phyloP scores from a whole-genome alignment of 441 rosid species.

The Aquilaria agallochum region DNA sequence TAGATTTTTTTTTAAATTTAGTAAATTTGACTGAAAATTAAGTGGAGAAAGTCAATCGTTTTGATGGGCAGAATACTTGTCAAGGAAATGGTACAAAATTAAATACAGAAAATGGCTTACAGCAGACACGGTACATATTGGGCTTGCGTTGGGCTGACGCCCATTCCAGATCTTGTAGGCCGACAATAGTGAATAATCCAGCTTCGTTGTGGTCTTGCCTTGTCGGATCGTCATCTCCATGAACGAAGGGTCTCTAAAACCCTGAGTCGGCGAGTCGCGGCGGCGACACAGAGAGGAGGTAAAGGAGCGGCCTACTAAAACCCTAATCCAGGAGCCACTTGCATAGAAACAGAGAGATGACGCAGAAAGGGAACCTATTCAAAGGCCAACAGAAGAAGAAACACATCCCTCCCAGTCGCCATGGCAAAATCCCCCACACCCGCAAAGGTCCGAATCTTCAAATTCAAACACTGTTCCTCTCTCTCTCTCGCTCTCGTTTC shows the following conservation, averaged over 20 bases:
- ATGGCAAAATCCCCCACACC: slow-evolving; percentile 49
- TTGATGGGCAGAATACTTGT: no score
- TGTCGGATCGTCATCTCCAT: no score
- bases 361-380: slow-evolving; percentile 76
- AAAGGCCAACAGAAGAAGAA: slow-evolving; percentile 84
- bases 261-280: neutral
- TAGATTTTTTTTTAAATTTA: no score
- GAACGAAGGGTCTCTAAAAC: neutral
- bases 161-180: no score
- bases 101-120: no score
- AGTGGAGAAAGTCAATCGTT: no score
- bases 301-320: neutral
- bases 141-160: no score
- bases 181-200: no score
- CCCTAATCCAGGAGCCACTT: neutral
- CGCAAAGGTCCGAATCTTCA: slow-evolving; percentile 53
- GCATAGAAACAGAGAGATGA: slow-evolving; percentile 37
- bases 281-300: neutral
- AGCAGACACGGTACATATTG: no score
- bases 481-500: neutral
- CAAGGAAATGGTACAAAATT: no score
- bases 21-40: no score
- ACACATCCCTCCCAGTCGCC: slow-evolving; percentile 66
- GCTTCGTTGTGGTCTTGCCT: no score
- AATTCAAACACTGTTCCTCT: neutral